phyloP scores from a whole-genome alignment of 1,139 yeast genomes.

The Taphrina populina region DNA sequence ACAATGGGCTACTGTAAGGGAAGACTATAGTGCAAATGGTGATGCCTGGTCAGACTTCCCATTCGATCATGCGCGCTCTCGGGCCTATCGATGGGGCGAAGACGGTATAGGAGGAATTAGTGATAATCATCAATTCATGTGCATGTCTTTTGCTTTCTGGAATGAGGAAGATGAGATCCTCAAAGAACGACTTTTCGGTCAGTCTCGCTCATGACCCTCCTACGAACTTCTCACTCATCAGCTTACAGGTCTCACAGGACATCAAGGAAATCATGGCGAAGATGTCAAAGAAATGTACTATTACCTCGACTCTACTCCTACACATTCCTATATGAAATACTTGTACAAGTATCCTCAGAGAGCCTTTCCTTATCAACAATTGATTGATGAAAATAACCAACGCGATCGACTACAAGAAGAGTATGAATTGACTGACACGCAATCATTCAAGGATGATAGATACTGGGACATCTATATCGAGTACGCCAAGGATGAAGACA shows the following conservation, averaged over 20 bases:
- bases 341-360: constrained; percentile 88
- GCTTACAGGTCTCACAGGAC: constrained; percentile 61
- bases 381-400: constrained; percentile 67
- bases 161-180: constrained; percentile 82
- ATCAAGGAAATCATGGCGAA: constrained; percentile 94
- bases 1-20: constrained; percentile 91
- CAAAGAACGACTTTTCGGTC: constrained; percentile 82
- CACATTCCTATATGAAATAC: constrained; percentile 91
- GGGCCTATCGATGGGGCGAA: constrained; percentile 95
- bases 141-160: constrained; percentile 84
- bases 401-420: constrained; percentile 66
- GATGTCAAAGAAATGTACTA: constrained; percentile 87
- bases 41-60: constrained; percentile 94
- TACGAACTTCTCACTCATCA: not conserved
- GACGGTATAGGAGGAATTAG: constrained; percentile 92
- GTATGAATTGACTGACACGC: constrained; percentile 74
- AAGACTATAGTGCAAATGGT: constrained; percentile 80
- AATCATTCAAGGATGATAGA: constrained; percentile 70
- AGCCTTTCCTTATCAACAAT: constrained; percentile 76
- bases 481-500: constrained; percentile 82
- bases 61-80: constrained; percentile 77
- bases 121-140: constrained; percentile 77
- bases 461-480: constrained; percentile 90
- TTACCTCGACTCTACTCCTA: constrained; percentile 86
- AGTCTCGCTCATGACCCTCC: too few relatives aligned